These are phyloP conservation scores for Filobasidium floriforme DNA, from an alignment of 768 basidiomycete genomes.

Conservation along the genomic window DNA sequence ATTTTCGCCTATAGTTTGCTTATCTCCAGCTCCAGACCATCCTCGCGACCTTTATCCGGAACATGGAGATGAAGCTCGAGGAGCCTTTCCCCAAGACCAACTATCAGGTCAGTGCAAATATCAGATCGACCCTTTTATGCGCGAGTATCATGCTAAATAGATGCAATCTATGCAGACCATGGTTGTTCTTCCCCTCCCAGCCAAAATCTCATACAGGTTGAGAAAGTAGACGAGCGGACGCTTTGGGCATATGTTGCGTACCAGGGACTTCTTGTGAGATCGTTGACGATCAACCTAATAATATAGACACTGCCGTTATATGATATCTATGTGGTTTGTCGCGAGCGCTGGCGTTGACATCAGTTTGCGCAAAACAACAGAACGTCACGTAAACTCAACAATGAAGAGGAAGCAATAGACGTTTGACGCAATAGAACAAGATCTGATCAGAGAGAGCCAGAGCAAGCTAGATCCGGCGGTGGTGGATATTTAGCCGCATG, in stretches of 20 bases:
- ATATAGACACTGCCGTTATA: background rate
- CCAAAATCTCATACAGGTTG: conserved; percentile 27
- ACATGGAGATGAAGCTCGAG: conserved; percentile 65
- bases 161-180: conserved; percentile 58
- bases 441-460: too few species aligned
- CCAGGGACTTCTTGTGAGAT: background rate
- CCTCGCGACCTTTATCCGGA: conserved; percentile 67
- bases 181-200: conserved; percentile 69
- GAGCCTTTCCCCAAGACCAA: conserved; percentile 68
- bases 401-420: too few species aligned
- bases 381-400: too few species aligned
- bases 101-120: conserved; percentile 64
- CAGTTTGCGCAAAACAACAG: too few species aligned
- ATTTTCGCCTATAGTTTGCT: conserved; percentile 59
- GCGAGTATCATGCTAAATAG: background rate
- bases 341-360: too few species aligned
- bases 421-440: too few species aligned
- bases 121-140: background rate
- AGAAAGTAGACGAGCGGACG: background rate
- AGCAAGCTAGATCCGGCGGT: too few species aligned
- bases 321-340: too few species aligned
- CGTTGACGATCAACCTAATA: background rate
- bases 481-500: too few species aligned
- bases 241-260: background rate
- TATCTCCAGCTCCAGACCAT: conserved; percentile 86